These are phyloP conservation scores for Arthrobotrys megalospora DNA, from an alignment of 2,329 filamentous ascomycete genomes.

Conservation along the genomic window DNA sequence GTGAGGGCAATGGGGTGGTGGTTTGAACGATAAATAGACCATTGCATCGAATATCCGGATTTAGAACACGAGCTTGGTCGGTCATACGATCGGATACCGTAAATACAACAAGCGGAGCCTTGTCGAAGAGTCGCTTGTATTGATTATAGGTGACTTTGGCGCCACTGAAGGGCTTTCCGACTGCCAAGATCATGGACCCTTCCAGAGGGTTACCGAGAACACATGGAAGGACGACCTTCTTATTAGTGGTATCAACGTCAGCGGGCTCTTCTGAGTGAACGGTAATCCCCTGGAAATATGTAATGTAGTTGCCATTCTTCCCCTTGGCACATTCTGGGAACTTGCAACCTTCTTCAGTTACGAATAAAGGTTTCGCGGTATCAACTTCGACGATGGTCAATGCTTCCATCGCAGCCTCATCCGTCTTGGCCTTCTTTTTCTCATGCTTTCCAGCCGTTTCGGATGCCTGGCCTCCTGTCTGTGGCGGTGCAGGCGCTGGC, in stretches of 20 bases:
- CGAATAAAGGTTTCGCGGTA: conserved; percentile 52
- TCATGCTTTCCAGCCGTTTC: conserved; percentile 40
- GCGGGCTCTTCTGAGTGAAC: conserved; percentile 44
- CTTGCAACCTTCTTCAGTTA: conserved; percentile 57
- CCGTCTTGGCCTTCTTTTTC: conserved; percentile 43
- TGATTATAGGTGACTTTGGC: conserved; percentile 60
- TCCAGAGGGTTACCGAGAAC: conserved; percentile 63
- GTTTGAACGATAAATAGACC: conserved; percentile 64
- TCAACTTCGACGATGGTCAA: conserved; percentile 48
- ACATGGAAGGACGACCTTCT: conserved; percentile 63
- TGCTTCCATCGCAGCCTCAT: conserved; percentile 3
- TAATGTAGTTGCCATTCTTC: conserved; percentile 49
- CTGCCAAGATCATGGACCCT: conserved; percentile 63
- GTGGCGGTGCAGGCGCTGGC: conserved; percentile 38
- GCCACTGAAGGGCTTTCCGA: conserved; percentile 59
- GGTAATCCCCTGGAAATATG: conserved; percentile 59
- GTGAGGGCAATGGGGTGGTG: conserved; percentile 32
- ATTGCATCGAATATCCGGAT: conserved; percentile 64
- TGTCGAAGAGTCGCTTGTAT: conserved; percentile 59
- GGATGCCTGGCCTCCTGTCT: conserved; percentile 42
- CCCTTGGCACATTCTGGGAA: conserved; percentile 49
- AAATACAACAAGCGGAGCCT: conserved; percentile 62
- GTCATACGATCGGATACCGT: conserved; percentile 65
- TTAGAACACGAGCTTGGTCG: conserved; percentile 65
- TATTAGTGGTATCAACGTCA: conserved; percentile 55